Conservation (phyloP, 768 basidiomycete genomes). For the Lyophyllum shimeji region DNA sequence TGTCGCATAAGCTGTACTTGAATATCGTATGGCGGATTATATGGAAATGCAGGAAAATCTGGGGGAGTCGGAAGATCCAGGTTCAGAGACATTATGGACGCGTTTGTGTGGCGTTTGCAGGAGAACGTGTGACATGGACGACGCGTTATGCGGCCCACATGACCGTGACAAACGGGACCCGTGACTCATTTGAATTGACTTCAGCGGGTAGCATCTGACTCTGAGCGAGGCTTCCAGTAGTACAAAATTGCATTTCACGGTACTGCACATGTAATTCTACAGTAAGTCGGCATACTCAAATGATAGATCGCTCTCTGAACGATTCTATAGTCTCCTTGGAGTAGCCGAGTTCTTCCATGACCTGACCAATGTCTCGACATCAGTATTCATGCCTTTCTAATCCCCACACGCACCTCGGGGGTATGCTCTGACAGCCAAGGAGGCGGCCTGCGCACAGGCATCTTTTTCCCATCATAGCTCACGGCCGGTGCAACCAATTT, state of each 20-base stretch:
- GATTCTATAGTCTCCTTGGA: slow-evolving; percentile 15
- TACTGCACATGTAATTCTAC: background rate
- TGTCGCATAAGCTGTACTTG: slow-evolving; percentile 88
- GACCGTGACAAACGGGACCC: background rate
- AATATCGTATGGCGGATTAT: slow-evolving; percentile 77
- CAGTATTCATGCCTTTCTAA: background rate
- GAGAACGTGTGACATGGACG: background rate
- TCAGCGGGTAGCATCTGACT: too few relatives aligned
- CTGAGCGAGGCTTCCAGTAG: too few relatives aligned
- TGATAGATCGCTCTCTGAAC: slow-evolving; percentile 16
- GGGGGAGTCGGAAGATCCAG: slow-evolving; percentile 61
- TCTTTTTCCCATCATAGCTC: slow-evolving; percentile 76
- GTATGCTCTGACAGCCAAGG: slow-evolving; percentile 91
- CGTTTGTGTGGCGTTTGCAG: background rate
- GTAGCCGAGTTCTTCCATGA: slow-evolving; percentile 35
- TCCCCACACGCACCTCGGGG: slow-evolving; percentile 48
- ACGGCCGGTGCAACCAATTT: slow-evolving; percentile 83
- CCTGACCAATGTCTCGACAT: slow-evolving; percentile 3
- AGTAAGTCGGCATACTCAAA: background rate
- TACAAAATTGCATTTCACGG: too few relatives aligned
- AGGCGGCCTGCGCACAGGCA: slow-evolving; percentile 73
- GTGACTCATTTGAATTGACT: background rate
- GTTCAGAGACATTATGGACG: slow-evolving; percentile 12
- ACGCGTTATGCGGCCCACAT: background rate
- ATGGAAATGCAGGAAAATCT: slow-evolving; percentile 81